A percentile compares a stretch with the other conserved stretches of the same genome.
Evolutionary conservation across 2,329 filamentous ascomycete species (phyloP).

Genomic region (Pseudogymnoascus sp.): DNA sequence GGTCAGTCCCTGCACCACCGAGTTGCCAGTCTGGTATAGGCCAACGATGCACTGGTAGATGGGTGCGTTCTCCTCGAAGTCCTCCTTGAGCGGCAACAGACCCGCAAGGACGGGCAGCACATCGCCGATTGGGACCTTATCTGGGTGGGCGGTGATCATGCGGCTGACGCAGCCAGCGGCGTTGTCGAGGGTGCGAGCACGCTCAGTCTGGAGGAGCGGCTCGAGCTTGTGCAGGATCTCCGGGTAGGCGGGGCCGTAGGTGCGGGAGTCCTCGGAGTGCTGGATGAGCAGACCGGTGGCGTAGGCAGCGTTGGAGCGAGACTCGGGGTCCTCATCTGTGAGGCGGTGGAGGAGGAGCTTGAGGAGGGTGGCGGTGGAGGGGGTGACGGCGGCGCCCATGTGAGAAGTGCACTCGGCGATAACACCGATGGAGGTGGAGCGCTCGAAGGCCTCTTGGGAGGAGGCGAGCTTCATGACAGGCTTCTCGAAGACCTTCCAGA

Average conservation of each 20-base stretch:
- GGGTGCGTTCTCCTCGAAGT: slow-evolving; percentile 93
- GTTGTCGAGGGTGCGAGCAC: slow-evolving; percentile 83
- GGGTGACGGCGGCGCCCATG: slow-evolving; percentile 74
- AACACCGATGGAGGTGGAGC: slow-evolving; percentile 81
- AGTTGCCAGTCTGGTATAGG: slow-evolving; percentile 66
- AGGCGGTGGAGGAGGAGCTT: slow-evolving; percentile 79
- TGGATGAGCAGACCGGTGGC: slow-evolving; percentile 78
- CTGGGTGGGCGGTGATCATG: slow-evolving; percentile 86
- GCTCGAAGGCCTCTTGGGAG: slow-evolving; percentile 78
- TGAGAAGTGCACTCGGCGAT: slow-evolving; percentile 84
- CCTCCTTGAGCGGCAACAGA: slow-evolving; percentile 79
- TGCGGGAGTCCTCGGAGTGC: slow-evolving; percentile 63
- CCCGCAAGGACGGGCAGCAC: slow-evolving; percentile 73
- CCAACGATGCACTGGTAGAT: slow-evolving; percentile 85
- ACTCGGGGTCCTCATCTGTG: slow-evolving; percentile 80
- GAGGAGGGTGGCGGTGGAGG: slow-evolving; percentile 68
- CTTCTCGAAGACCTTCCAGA: slow-evolving; percentile 96
- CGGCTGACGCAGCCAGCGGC: slow-evolving; percentile 83
- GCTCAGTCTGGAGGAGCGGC: slow-evolving; percentile 67
- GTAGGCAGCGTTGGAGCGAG: slow-evolving; percentile 92
- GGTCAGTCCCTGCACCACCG: slow-evolving; percentile 61
- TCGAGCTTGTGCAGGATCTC: slow-evolving; percentile 80
- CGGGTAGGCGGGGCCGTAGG: slow-evolving; percentile 66
- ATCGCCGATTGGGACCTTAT: slow-evolving; percentile 69
- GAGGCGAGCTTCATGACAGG: slow-evolving; percentile 80